Evolutionary conservation across 2,329 filamentous ascomycete species (phyloP), one percentile per base, ranked within the genome.

Genomic region (Exophiala xenobiotica): DNA sequence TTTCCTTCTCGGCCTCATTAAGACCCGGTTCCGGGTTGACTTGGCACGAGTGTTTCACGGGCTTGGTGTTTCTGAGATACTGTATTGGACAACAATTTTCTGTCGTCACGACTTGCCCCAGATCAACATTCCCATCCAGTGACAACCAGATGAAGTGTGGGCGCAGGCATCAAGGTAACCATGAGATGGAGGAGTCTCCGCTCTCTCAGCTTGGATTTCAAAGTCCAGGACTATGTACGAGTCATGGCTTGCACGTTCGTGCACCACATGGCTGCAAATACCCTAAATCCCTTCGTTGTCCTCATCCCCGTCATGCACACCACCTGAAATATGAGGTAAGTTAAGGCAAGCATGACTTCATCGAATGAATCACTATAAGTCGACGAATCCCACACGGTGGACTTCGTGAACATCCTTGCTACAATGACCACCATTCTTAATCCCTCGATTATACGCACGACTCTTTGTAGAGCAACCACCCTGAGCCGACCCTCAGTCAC

Each of bases 31-130:
- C n/a, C n/a, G n/a, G n/a, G n/a, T n/a, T n/a, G n/a, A n/a, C n/a
- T n/a, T n/a, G n/a, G n/a, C n/a, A n/a, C n/a, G n/a, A n/a, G n/a
- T n/a, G n/a, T n/a, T n/a, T n/a, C n/a, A n/a, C n/a, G n/a, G n/a
- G n/a, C n/a, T n/a, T n/a, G n/a, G n/a, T n/a, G n/a, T n/a, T n/a
- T n/a, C n/a, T n/a, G n/a, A n/a, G n/a, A n/a, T n/a, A n/a, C n/a
- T n/a, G n/a, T 6, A 14, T 24, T 26, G 40, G 19, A 39, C 9
- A 18, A 39, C 14, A 16, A 39, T 12, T 24, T 22, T 27, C 31
- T 47, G 45, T 47, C 45, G 45, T 47, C 45, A 47, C 45, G 16
- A 47, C 45, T 47, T 24, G 39, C n/a, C 22, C 7, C 20, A 18
- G 45, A 22, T 39, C 8, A 14, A 4, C 6, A 39, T 23, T 47